Evolutionary conservation across 106 monocot genomes (phyloP), one percentile per base, ranked within the genome.

Genomic region (Dactylorhiza incarnata): DNA sequence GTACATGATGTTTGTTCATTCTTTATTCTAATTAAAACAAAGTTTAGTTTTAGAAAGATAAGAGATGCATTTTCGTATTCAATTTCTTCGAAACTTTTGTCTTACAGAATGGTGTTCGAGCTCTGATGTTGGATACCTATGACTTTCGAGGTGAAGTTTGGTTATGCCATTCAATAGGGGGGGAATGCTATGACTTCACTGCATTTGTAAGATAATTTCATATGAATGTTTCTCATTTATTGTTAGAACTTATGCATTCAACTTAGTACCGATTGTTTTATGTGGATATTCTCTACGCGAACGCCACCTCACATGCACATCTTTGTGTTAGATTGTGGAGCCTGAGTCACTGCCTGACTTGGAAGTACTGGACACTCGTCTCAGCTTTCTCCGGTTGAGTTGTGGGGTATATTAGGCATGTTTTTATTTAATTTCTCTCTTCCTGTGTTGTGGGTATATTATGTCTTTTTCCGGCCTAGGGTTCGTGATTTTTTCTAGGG

Each of bases 41-140:
- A 24, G 45, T 43, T 75, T 29, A 49, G 17, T 73, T 15, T 24
- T 77, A 49, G 13, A 72, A 25, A 8, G 14, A 52, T 16, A 45
- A 54, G 61, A 56, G 24, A 47, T 73, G 16, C 16, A 14, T 47
- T 16, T 17, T 62, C 10, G 37, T 37, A 37, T 37, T 84, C 9
- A 59, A 5, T 61, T 29, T 6, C 48, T 12, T 71, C 22, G 20
- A 0, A 71, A 20, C 9, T 44, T 26, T 54, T 56, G 13, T 13
- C 79, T 52, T 58, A 45, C 74, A 90, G 90, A 90, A 90, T 74
- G 94, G 94, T 26, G 90, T 83, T 5, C 82, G 90, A 59, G 88
- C 88, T 24, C 61, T 94, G 19, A 94, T 90, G 94, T 73, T 94
- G 51, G 94, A 94, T 62, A 85, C 90, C 17, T 93, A 93, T 74